phyloP scores from a whole-genome alignment of 2,329 filamentous ascomycete genomes.

The Elsinoe fawcettii region DNA sequence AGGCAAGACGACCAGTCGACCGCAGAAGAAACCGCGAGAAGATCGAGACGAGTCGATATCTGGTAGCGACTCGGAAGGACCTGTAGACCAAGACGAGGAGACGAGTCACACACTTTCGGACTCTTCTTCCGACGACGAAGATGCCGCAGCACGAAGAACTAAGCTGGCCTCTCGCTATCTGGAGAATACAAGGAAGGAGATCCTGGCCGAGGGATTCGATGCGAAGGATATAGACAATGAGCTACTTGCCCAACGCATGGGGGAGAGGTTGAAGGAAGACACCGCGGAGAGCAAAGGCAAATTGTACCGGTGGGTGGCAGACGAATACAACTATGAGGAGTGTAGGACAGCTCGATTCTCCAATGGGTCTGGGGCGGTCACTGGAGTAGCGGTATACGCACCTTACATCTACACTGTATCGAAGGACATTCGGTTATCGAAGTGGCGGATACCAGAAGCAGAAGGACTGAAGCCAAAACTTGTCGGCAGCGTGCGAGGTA shows the following conservation, averaged over 20 bases:
- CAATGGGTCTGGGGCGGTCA: constrained; percentile 69
- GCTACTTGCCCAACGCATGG: constrained; percentile 58
- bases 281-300: constrained; percentile 85
- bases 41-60: constrained; percentile 74
- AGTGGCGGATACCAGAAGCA: constrained; percentile 67
- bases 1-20: constrained; percentile 47
- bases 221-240: constrained; percentile 90
- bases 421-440: constrained; percentile 76
- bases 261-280: constrained; percentile 78
- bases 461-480: constrained; percentile 53
- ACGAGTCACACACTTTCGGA: background rate
- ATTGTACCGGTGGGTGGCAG: constrained; percentile 72
- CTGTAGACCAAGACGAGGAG: constrained; percentile 30
- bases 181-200: constrained; percentile 75
- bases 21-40: constrained; percentile 36
- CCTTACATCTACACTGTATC: constrained; percentile 83
- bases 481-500: constrained; percentile 56
- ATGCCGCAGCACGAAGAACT: constrained; percentile 77
- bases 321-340: constrained; percentile 60
- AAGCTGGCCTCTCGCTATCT: constrained; percentile 87
- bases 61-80: constrained; percentile 66
- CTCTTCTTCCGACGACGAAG: constrained; percentile 56
- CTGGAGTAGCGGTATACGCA: constrained; percentile 67
- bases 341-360: constrained; percentile 67
- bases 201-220: constrained; percentile 77